Conservation (phyloP, 768 basidiomycete genomes). For the Collybia nuda region DNA sequence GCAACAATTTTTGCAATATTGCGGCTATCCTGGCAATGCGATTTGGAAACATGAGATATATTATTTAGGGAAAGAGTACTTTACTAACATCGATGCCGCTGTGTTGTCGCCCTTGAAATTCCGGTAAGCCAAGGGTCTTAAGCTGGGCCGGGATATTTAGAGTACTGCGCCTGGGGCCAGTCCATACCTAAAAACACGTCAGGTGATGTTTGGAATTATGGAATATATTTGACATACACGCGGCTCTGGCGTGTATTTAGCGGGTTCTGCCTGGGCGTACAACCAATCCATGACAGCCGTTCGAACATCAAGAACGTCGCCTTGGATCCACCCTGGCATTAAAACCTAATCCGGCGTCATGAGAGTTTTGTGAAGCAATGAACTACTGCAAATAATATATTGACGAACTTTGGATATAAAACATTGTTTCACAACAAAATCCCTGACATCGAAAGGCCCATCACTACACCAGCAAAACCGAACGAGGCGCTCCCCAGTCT, state of each 20-base stretch:
- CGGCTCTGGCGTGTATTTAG: slow-evolving; percentile 13
- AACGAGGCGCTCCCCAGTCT: slow-evolving; percentile 52
- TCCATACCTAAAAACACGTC: slow-evolving; percentile 17
- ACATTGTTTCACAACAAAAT: slow-evolving; percentile 88
- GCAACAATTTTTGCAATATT: slow-evolving; percentile 84
- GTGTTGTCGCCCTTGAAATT: slow-evolving; percentile 84
- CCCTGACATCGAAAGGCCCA: slow-evolving; percentile 79
- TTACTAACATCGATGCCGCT: slow-evolving; percentile 85
- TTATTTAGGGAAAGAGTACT: slow-evolving; percentile 8
- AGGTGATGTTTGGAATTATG: slow-evolving; percentile 2
- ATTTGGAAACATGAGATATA: slow-evolving; percentile 8
- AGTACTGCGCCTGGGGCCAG: slow-evolving; percentile 29
- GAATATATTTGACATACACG: slow-evolving; percentile 16
- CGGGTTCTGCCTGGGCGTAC: slow-evolving; percentile 20
- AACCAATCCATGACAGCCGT: slow-evolving; percentile 52
- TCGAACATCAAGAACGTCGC: slow-evolving; percentile 76
- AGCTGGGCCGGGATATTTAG: slow-evolving; percentile 80
- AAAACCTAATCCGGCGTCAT: slow-evolving; percentile 37
- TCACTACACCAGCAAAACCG: slow-evolving; percentile 85
- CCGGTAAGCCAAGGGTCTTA: slow-evolving; percentile 62
- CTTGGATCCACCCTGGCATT: slow-evolving; percentile 73
- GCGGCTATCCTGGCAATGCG: slow-evolving; percentile 68
- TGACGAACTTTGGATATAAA: slow-evolving; percentile 75
- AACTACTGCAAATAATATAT: slow-evolving; percentile 4
- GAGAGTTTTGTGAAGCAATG: slow-evolving; percentile 2